Evolutionary conservation across 805 yeast genomes (phyloP).

Genomic region (Sungouiella blattae): DNA sequence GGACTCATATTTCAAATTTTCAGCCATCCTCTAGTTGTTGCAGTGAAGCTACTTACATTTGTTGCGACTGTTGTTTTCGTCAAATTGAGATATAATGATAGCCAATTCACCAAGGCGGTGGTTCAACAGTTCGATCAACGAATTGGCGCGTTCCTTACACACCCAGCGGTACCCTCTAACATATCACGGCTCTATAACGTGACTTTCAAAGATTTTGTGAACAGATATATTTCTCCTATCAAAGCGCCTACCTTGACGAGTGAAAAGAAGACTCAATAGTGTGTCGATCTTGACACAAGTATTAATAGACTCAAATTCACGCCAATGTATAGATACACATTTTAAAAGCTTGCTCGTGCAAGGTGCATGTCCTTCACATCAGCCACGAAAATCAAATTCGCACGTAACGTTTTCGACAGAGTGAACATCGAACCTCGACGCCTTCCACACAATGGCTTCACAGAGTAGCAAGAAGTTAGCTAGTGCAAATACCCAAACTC

Average conservation of each 20-base stretch:
- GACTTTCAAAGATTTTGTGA: slow-evolving; percentile 16
- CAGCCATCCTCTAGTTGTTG: slow-evolving; percentile 22
- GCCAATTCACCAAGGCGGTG: slow-evolving; percentile 33
- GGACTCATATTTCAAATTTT: slow-evolving; percentile 20
- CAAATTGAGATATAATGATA: slow-evolving; percentile 33
- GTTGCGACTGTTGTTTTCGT: slow-evolving; percentile 27
- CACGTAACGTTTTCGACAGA: neutral
- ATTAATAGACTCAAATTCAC: no score
- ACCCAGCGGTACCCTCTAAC: slow-evolving; percentile 13
- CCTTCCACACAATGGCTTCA: slow-evolving; percentile 47
- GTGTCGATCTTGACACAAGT: neutral
- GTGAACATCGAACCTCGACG: neutral
- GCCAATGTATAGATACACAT: no score
- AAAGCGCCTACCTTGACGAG: slow-evolving; percentile 16
- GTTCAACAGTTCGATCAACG: slow-evolving; percentile 44
- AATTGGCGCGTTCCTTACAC: slow-evolving; percentile 24
- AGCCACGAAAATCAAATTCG: neutral
- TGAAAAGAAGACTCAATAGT: slow-evolving; percentile 13
- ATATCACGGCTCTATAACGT: slow-evolving; percentile 16
- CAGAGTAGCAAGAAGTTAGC: slow-evolving; percentile 55
- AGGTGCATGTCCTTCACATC: no score
- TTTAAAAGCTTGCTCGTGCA: no score
- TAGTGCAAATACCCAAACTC: slow-evolving; percentile 31
- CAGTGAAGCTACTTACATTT: slow-evolving; percentile 34
- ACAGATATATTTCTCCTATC: slow-evolving; percentile 20